Percentiles rank a stretch among this genome's conserved stretches.
These are phyloP conservation scores for Colletotrichum camelliae DNA, from an alignment of 2,329 filamentous ascomycete genomes.

Conservation along the genomic window DNA sequence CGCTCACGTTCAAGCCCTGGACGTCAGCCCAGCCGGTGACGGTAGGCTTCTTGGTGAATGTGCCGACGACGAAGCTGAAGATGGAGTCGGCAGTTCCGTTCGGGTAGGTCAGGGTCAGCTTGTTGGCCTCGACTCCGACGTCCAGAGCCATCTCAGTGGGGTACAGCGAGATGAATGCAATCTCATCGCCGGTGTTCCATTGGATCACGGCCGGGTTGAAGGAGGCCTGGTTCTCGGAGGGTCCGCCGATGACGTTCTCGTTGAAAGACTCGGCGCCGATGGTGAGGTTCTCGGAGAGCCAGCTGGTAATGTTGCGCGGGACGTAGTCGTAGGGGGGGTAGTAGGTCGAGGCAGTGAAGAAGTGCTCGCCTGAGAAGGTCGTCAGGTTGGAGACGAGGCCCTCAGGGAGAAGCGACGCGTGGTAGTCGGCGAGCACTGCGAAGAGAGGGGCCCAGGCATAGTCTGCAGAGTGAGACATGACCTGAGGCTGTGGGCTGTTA, in stretches of 20 bases:
- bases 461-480: constrained; percentile 65
- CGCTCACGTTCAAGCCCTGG: constrained; percentile 48
- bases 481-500: constrained; percentile 40
- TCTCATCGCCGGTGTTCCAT: constrained; percentile 52
- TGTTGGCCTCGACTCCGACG: constrained; percentile 43
- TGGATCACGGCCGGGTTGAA: constrained; percentile 68
- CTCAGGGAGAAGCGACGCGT: constrained; percentile 51
- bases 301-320: constrained; percentile 64
- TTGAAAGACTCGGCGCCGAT: constrained; percentile 66
- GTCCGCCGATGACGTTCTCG: constrained; percentile 61
- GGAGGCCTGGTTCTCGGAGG: constrained; percentile 51
- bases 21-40: constrained; percentile 52
- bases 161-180: constrained; percentile 40
- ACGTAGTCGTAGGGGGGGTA: constrained; percentile 63
- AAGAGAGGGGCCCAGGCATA: constrained; percentile 64
- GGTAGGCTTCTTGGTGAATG: constrained; percentile 48
- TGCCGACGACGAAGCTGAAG: constrained; percentile 57
- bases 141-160: constrained; percentile 45
- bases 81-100: constrained; percentile 51
- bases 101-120: constrained; percentile 59
- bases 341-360: constrained; percentile 56
- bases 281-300: constrained; percentile 60
- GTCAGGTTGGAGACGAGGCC: constrained; percentile 44
- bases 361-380: constrained; percentile 58
- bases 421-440: constrained; percentile 56